Evolutionary conservation across 371 early-diverging fungal species (phyloP), one percentile per base, ranked within the genome.

Genomic region (Syncephalastrum racemosum): DNA sequence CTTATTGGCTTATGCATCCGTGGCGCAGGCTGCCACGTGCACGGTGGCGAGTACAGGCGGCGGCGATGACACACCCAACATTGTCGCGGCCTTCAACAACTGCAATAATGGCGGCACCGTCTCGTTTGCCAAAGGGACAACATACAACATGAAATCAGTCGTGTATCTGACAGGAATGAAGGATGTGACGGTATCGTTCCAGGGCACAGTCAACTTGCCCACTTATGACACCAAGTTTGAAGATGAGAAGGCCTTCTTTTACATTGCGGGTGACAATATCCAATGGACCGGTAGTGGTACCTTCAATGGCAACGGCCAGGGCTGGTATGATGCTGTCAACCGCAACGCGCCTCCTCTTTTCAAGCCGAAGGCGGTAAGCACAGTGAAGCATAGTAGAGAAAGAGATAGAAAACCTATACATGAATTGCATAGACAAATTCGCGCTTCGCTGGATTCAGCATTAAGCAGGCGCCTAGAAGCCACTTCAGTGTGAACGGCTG

Each of bases 31-130:
- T 22, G 53, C 59, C 8, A 62, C 56, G 20, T 68, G 66, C 40
- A 63, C 66, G 41, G 59, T 63, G 18, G 58, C 59, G n/a, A 59
- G 62, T 19, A 55, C 63, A 2, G 55, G 61, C 19, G 54, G 54
- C 10, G 55, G 46, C 27, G 66, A 68, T 50, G 72, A 66, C 43
- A 53, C 69, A 19, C 24, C 58, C 25, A 62, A 57, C 40, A 72
- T 72, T 23, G 54, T 46, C 0, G 36, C 44, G 15, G 72, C 72
- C 6, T 72, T 72, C 63, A 51, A 55, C 4, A 53, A 53, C 18
- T 72, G 69, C 50, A 63, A 66, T 43, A 61, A 54, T 36, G 72
- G 72, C n/a, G 72, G 69, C 36, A 68, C 58, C n/a, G 69, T 72
- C 13, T 50, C 53, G 16, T 72, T 72, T 42, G 42, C 69, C 5